Conservation (phyloP, 257 asterid species). For the Mentha longifolia region DNA sequence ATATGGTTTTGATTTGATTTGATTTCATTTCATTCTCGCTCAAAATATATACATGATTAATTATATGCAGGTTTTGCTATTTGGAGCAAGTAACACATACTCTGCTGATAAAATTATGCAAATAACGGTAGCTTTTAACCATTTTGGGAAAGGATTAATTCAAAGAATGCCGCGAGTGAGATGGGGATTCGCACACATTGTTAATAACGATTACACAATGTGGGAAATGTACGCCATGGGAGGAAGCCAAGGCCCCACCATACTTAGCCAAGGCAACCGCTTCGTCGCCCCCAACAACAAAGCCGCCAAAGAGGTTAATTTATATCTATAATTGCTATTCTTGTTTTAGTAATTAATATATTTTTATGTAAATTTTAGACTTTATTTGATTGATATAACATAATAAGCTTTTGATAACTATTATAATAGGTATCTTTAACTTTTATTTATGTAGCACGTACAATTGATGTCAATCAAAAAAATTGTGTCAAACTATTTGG, state of each 20-base stretch:
- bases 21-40: too few species aligned
- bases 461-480: too few species aligned
- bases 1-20: too few species aligned
- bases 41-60: too few species aligned
- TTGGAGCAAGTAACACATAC: conserved; percentile 57
- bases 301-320: conserved; percentile 73
- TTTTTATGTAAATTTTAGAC: too few species aligned
- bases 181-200: conserved; percentile 58
- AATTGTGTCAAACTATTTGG: too few species aligned
- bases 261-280: conserved; percentile 70
- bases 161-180: conserved; percentile 71
- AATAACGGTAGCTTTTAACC: conserved; percentile 67
- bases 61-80: conserved; percentile 52
- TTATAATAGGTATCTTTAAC: too few species aligned
- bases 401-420: too few species aligned
- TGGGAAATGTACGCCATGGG: conserved; percentile 84
- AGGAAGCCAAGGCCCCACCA: conserved; percentile 59
- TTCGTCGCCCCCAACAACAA: conserved; percentile 54
- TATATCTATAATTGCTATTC: too few species aligned
- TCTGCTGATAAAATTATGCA: conserved; percentile 56
- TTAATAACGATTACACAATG: conserved; percentile 61
- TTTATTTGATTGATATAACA: too few species aligned
- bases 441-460: too few species aligned
- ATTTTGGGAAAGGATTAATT: conserved; percentile 56
- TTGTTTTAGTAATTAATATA: too few species aligned